Evolutionary conservation across 805 yeast species (phyloP), one percentile per base, ranked within the genome.

Genomic region (Metschnikowia rubicola): DNA sequence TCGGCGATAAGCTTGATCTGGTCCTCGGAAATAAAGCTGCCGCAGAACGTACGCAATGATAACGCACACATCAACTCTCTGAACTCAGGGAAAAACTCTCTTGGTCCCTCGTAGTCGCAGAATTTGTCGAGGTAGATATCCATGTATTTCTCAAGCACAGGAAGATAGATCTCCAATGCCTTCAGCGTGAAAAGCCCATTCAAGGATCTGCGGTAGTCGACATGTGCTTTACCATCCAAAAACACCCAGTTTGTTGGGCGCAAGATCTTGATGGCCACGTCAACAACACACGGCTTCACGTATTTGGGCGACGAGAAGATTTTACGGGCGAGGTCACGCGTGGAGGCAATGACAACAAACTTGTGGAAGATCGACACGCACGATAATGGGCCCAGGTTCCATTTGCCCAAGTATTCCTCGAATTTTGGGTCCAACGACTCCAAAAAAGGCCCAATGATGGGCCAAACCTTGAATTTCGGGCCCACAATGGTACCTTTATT

Each of bases 161-260:
- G 97, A 51, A 94, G 71, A 67, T 94, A 94, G 53, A 78, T 78
- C 50, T 86, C 84, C 59, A 94, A 75, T 7, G 99, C 97, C 55
- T 79, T 75, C 53, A 81, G 81, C 12, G 96, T 85, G 71, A 94
- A 94, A 49, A 94, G 75, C 7, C 96, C 96, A 65, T 94, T 92
- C 63, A 94, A 74, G 11, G 94, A 83, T 66, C 83, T 83, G 70
- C 99, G 84, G 71, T 92, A 94, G 68, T 94, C 99, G 48, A 83
- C 81, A 61, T 94, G 99, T 31, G 84, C 95, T 71, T 90, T 90
- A 58, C 99, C 99, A 63, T 94, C 99, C 61, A 90, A 71, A 67
- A 94, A 94, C 33, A 94, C 99, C 99, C 99, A 94, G 74, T 92
- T 94, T 39, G 92, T 77, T 39, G 98, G 97, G 69, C 98, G 83